Conservation (phyloP, 768 basidiomycete species). For the Boletus subparvulus region DNA sequence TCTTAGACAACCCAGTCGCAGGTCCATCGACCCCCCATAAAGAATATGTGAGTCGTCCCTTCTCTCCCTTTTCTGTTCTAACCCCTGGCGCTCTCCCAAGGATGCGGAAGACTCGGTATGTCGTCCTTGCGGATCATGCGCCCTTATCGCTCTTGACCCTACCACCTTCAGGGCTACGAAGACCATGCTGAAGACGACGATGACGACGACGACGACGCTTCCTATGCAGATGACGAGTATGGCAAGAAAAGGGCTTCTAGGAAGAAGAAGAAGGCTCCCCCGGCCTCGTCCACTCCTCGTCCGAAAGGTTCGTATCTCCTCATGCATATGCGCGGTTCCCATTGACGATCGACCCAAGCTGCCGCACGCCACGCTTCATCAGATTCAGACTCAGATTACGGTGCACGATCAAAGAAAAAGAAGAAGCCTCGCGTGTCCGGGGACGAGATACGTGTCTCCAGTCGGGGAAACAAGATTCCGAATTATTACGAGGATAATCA, state of each 20-base stretch:
- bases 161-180: constrained; percentile 61
- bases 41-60: constrained; percentile 53
- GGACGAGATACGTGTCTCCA: constrained; percentile 76
- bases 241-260: constrained; percentile 64
- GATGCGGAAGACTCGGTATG: constrained; percentile 34
- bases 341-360: constrained; percentile 31
- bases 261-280: constrained; percentile 54
- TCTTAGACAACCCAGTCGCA: constrained; percentile 36
- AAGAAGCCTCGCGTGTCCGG: constrained; percentile 56
- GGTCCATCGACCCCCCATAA: constrained; percentile 49
- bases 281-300: constrained; percentile 46
- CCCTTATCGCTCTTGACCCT: constrained; percentile 19
- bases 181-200: constrained; percentile 51
- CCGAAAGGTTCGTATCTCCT: constrained; percentile 52
- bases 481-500: constrained; percentile 80
- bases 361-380: constrained; percentile 59
- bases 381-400: constrained; percentile 87
- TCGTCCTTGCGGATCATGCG: constrained; percentile 11
- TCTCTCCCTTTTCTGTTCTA: constrained; percentile 2
- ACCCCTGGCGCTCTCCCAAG: constrained; percentile 13
- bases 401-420: constrained; percentile 84
- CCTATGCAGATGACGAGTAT: constrained; percentile 78
- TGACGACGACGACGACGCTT: constrained; percentile 73
- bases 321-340: constrained; percentile 4
- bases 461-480: constrained; percentile 73